Evolutionary conservation across 108 stramenopile species (phyloP).

Genomic region (Skeletonema tropicum): DNA sequence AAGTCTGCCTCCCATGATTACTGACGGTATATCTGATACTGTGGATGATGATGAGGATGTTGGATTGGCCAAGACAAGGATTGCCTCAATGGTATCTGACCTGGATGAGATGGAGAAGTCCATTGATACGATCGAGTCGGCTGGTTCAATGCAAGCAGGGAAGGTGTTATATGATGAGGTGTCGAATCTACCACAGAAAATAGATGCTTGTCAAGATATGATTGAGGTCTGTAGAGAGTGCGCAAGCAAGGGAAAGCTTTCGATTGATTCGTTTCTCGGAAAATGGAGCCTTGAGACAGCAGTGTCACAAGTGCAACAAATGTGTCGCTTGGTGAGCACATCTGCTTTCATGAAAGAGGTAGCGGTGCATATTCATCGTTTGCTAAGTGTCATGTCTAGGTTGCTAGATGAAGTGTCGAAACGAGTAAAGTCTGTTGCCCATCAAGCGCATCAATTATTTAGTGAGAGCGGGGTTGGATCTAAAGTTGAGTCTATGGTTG

Average conservation of each 20-base stretch:
- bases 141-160: slow-evolving; percentile 28
- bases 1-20: slow-evolving; percentile 43
- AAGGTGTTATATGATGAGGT: slow-evolving; percentile 34
- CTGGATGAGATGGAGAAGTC: slow-evolving; percentile 41
- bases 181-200: slow-evolving; percentile 28
- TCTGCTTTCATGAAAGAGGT: slow-evolving; percentile 51
- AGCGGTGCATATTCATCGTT: slow-evolving; percentile 28
- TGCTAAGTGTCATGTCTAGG: not conserved
- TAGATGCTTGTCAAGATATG: slow-evolving; percentile 49
- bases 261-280: slow-evolving; percentile 45
- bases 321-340: slow-evolving; percentile 51
- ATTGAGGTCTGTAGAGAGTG: slow-evolving; percentile 22
- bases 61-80: slow-evolving; percentile 1
- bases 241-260: slow-evolving; percentile 23
- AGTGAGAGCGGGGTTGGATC: not conserved
- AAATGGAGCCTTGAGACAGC: slow-evolving; percentile 60
- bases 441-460: not conserved
- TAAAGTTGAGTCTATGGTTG: not conserved
- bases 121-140: slow-evolving; percentile 35
- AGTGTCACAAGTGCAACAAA: slow-evolving; percentile 40
- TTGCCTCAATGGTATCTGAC: slow-evolving; percentile 15
- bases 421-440: not conserved
- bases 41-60: slow-evolving; percentile 4
- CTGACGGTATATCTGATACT: slow-evolving; percentile 33
- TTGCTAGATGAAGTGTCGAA: not conserved